Evolutionary conservation across 345 rosid genomes (phyloP).

Genomic region (Reutealis trisperma): DNA sequence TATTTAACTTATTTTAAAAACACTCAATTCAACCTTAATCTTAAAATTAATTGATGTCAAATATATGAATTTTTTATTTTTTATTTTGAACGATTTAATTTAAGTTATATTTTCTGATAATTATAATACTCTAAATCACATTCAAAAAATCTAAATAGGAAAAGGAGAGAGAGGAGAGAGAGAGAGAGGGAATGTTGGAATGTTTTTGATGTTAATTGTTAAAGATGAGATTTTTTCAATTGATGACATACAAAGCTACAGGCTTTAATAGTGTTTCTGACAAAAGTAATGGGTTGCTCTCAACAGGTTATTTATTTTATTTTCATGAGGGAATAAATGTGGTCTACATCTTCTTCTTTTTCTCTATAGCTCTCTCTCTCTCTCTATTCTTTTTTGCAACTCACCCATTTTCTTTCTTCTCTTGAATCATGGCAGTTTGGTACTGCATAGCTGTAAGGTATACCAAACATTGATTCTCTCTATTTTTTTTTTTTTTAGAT

Average conservation of each 20-base stretch:
- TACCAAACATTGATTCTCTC: conserved; percentile 33
- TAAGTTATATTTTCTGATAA: too few relatives aligned
- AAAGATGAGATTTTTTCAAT: conserved; percentile 11
- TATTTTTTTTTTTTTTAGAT: not conserved
- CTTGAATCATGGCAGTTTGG: conserved; percentile 49
- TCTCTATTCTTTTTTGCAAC: conserved; percentile 13
- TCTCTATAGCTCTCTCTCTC: conserved; percentile 6
- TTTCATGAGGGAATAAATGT: conserved; percentile 26
- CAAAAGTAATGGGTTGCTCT: conserved; percentile 34
- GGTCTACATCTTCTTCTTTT: conserved; percentile 34
- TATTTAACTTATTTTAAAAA: too few relatives aligned
- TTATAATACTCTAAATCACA: too few relatives aligned
- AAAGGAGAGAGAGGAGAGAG: not conserved
- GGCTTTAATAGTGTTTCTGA: conserved; percentile 38
- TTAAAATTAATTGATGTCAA: too few relatives aligned
- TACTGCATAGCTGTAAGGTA: conserved; percentile 57
- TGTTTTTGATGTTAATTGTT: not conserved
- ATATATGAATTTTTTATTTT: too few relatives aligned
- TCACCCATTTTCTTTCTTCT: conserved; percentile 33
- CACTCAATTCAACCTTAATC: too few relatives aligned
- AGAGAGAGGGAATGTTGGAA: not conserved
- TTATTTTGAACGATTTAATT: too few relatives aligned
- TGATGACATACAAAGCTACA: conserved; percentile 5
- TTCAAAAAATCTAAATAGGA: too few relatives aligned
- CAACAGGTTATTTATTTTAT: not conserved